Percentiles rank a stretch among this genome's conserved stretches.
Evolutionary conservation across 2,329 filamentous ascomycete genomes (phyloP).

Genomic region (Arthroderma sp.): DNA sequence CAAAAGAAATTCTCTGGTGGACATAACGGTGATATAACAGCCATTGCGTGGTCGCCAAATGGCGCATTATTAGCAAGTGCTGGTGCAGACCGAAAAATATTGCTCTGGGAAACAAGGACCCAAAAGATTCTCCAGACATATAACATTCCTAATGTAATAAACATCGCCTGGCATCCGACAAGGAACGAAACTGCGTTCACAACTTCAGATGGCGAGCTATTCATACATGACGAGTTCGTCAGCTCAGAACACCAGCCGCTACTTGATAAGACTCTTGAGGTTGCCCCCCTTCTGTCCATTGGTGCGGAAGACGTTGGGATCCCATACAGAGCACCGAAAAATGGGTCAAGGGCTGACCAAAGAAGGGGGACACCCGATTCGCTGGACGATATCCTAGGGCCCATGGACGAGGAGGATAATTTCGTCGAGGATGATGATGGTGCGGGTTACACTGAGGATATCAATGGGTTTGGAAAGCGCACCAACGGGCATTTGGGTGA

Average conservation of each 20-base stretch:
- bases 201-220: slow-evolving; percentile 83
- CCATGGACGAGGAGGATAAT: slow-evolving; percentile 53
- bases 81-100: slow-evolving; percentile 35
- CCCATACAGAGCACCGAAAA: slow-evolving; percentile 41
- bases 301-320: slow-evolving; percentile 61
- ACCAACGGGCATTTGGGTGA: slow-evolving; percentile 38
- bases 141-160: slow-evolving; percentile 72
- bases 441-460: slow-evolving; percentile 63
- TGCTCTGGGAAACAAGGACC: slow-evolving; percentile 78
- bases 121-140: slow-evolving; percentile 67
- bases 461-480: slow-evolving; percentile 53
- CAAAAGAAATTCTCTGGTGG: slow-evolving; percentile 67
- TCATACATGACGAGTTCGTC: slow-evolving; percentile 58
- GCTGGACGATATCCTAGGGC: slow-evolving; percentile 66
- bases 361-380: slow-evolving; percentile 58
- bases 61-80: slow-evolving; percentile 66
- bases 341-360: slow-evolving; percentile 42
- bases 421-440: slow-evolving; percentile 95
- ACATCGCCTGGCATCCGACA: slow-evolving; percentile 79
- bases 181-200: slow-evolving; percentile 86
- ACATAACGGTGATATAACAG: slow-evolving; percentile 73
- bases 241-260: slow-evolving; percentile 36
- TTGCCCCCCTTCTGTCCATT: slow-evolving; percentile 76
- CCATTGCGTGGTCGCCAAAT: slow-evolving; percentile 86
- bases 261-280: slow-evolving; percentile 47